Percentiles rank a stretch among this genome's conserved stretches.
These are phyloP conservation scores for Ophiostoma ulmi DNA, from an alignment of 2,329 filamentous ascomycete genomes.

Conservation along the genomic window DNA sequence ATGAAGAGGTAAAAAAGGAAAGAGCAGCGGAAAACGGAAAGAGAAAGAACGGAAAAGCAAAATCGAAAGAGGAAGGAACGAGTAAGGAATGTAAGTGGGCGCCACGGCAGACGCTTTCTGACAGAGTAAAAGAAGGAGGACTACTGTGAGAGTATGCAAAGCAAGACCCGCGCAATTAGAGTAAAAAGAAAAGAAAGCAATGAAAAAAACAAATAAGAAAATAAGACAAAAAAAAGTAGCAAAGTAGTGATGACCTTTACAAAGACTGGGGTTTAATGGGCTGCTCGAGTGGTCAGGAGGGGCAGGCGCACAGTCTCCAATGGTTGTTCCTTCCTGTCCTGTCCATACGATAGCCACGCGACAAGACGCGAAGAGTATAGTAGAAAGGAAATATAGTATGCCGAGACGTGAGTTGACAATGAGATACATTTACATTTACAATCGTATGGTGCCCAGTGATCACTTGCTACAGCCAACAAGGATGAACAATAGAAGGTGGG, in stretches of 20 bases:
- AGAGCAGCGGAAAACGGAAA: neutral
- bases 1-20: slow-evolving; percentile 5
- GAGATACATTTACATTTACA: too few relatives aligned
- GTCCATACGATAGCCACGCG: neutral
- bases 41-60: neutral
- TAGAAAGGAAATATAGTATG: neutral
- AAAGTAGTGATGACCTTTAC: neutral
- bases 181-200: neutral
- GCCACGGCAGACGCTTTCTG: neutral
- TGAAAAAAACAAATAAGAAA: neutral
- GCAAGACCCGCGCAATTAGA: neutral
- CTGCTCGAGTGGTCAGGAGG: neutral
- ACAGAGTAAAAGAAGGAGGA: neutral
- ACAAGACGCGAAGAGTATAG: neutral
- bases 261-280: neutral
- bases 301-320: neutral
- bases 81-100: neutral
- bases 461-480: neutral
- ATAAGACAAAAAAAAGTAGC: neutral
- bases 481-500: neutral
- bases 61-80: neutral
- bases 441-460: neutral
- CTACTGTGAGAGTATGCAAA: neutral
- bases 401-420: neutral
- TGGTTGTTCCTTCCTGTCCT: neutral